Conservation (phyloP, 2,329 filamentous ascomycete genomes). For the Dactylonectria estremocensis region DNA sequence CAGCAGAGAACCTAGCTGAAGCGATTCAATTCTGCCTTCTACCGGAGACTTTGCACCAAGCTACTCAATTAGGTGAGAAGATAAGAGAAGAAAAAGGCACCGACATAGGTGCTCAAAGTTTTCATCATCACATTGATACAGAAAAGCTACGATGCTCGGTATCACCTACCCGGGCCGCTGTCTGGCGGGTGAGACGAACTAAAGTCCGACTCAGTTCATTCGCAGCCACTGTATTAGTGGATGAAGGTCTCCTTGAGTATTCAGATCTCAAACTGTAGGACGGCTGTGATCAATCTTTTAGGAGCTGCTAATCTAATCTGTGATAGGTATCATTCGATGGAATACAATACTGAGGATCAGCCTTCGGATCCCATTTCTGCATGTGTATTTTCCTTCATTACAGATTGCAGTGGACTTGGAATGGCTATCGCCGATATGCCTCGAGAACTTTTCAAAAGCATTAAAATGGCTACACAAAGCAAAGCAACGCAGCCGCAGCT, state of each 20-base stretch:
- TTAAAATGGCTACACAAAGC: constrained; percentile 43
- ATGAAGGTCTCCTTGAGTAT: constrained; percentile 75
- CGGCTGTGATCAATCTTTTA: no score
- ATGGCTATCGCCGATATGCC: constrained; percentile 86
- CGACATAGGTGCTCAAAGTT: constrained; percentile 75
- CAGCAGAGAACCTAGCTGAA: constrained; percentile 74
- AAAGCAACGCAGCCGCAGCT: constrained; percentile 13
- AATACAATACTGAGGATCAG: constrained; percentile 85
- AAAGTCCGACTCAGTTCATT: constrained; percentile 79
- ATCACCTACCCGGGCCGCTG: constrained; percentile 77
- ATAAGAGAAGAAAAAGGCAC: constrained; percentile 78
- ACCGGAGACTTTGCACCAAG: constrained; percentile 71
- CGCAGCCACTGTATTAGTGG: constrained; percentile 78
- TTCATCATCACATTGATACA: constrained; percentile 78
- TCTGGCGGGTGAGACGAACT: constrained; percentile 81
- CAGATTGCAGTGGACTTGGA: constrained; percentile 84
- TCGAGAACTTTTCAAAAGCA: constrained; percentile 67
- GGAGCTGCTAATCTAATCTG: constrained; percentile 21
- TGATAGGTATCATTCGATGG: constrained; percentile 66
- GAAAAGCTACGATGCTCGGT: constrained; percentile 79
- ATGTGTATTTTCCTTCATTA: constrained; percentile 82
- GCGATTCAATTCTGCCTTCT: constrained; percentile 75
- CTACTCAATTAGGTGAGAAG: constrained; percentile 71
- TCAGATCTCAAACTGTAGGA: constrained; percentile 81
- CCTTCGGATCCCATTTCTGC: constrained; percentile 86